Conservation (phyloP, 441 rosid genomes). For the Theobroma grandiflorum region DNA sequence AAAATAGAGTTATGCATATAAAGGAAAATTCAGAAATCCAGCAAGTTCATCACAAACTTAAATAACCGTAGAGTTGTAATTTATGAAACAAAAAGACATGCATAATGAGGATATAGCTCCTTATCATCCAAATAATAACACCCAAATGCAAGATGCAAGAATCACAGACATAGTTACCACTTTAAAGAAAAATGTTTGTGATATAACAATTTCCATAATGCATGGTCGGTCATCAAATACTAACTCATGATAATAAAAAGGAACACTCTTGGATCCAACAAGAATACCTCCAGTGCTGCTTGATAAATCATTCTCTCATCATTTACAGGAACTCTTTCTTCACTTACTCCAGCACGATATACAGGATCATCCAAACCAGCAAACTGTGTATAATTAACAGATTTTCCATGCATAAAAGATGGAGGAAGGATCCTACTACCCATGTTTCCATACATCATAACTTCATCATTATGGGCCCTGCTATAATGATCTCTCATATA, state of each 20-base stretch:
- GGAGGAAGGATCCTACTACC: constrained; percentile 76
- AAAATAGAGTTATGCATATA: neutral
- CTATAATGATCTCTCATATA: constrained; percentile 46
- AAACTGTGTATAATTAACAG: constrained; percentile 47
- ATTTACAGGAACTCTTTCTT: constrained; percentile 59
- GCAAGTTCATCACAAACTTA: neutral
- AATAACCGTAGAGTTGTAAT: neutral
- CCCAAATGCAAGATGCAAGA: neutral
- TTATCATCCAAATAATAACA: neutral
- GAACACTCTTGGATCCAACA: constrained; percentile 15
- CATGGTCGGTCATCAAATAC: neutral
- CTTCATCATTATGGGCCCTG: constrained; percentile 51
- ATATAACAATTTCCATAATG: neutral
- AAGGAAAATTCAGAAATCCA: constrained; percentile 13
- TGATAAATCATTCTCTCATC: constrained; percentile 91
- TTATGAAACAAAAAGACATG: neutral
- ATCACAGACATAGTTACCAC: neutral
- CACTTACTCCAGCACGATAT: constrained; percentile 53
- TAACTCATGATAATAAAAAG: neutral
- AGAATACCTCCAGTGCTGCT: constrained; percentile 86
- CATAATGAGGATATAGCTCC: neutral
- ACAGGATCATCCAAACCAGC: constrained; percentile 57
- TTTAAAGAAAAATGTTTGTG: neutral
- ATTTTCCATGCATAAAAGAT: constrained; percentile 60
- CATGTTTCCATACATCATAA: constrained; percentile 56